Evolutionary conservation across 345 rosid species (phyloP), one percentile per base, ranked within the genome.

Genomic region (Brassica juncea): DNA sequence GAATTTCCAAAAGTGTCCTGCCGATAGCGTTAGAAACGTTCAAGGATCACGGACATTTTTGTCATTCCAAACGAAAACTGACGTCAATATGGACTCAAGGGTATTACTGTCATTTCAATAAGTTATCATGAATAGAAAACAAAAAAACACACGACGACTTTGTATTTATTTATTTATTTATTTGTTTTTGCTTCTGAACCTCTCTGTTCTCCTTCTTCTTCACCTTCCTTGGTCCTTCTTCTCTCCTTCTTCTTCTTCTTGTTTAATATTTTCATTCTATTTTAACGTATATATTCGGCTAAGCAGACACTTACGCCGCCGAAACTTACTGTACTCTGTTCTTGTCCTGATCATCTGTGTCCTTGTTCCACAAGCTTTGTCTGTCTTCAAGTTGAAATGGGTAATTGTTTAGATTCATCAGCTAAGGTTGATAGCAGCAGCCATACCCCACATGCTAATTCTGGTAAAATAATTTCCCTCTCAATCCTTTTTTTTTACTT

Each of bases 361-460:
- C 19, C 42, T 55, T 62, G 65, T 49, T 62, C 70, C 39, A 49
- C 63, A n/a, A 59, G 68, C 68, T 68, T 69, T 76, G 60, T 76
- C 74, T 76, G 49, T 12, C 32, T 59, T 11, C 16, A 60, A 25
- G 23, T 30, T 63, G 15, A 62, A 25, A 92, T 90, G 97, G 97
- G 97, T 1, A 92, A 92, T 84, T 92, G 95, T 71, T 78, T 90
- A 59, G 82, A 30, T 85, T 90, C 91, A 80, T 86, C 93, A 59
- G 88, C 92, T 71, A 87, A 80, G 86, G 93, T 89, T 23, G 85
- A 92, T 66, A 82, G 82, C 76, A 77, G 84, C 49, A 78, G 82
- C 60, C 89, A 82, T 63, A 86, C 82, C 73, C 84, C 86, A 39
- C 88, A 79, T 67, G 80, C 84, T 83, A 86, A 77, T 88, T 86